Evolutionary conservation across 2,329 filamentous ascomycete species (phyloP), one percentile per base, ranked within the genome.

Genomic region (Colletotrichum tabaci): DNA sequence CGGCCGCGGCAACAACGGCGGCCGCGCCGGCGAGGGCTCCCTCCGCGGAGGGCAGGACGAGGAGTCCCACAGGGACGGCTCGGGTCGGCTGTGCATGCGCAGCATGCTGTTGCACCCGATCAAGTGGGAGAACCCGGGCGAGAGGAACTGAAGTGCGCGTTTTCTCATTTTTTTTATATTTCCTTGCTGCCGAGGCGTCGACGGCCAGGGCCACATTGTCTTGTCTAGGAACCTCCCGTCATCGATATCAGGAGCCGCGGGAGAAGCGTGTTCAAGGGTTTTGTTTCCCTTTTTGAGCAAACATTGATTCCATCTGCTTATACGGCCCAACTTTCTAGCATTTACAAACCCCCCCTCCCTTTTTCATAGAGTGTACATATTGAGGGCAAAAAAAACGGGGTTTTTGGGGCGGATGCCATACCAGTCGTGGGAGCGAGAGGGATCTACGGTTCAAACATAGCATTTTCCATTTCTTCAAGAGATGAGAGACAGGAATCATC

Each of bases 81-180:
- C 83, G 10, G 93, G 93, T 26, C 87, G 94, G 61, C 90, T 96
- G 87, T 97, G 94, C 82, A 82, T 96, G 77, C 90, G 93, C 58
- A 93, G 91, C 74, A 93, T 96, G 89, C 83, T 96, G 75, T 81
- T 96, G 75, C 94, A 97, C 85, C 94, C 94, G 0, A 90, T 96
- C 76, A 97, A 97, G 84, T 87, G 84, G 79, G 88, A 90, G 78
- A 84, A 86, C 74, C 87, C 86, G 26, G 79, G 78, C n/a, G 86
- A 88, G 75, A 77, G 77, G 26, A 70, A 55, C n/a, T 15, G 60
- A 63, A 42, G 50, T n/a, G 26, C 46, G 21, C 21, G 10, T 21
- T 15, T 62, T 62, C 38, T 16, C 4, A 35, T 63, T 23, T 23
- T 23, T 52, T 26, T n/a, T 30, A 9, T 53, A 42, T 4, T 38